phyloP scores from a whole-genome alignment of 2,329 filamentous ascomycete genomes.

The Dactylonectria estremocensis region DNA sequence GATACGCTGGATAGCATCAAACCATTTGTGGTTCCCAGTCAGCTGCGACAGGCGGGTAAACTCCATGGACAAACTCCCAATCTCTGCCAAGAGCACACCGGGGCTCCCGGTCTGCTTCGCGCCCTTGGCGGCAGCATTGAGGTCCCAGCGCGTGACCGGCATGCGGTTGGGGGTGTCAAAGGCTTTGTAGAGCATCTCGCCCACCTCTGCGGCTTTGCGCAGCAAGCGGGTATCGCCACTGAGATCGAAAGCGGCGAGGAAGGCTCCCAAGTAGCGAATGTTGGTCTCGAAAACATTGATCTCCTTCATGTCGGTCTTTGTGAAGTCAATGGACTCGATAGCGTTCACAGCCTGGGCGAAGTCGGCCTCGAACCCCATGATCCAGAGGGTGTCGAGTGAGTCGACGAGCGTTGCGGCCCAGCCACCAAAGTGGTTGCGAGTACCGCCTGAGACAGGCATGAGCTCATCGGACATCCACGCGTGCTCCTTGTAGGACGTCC shows the following conservation, averaged over 20 bases:
- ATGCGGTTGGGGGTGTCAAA: conserved; percentile 80
- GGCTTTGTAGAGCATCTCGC: conserved; percentile 74
- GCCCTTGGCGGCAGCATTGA: conserved; percentile 52
- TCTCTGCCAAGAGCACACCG: conserved; percentile 61
- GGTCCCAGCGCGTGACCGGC: conserved; percentile 68
- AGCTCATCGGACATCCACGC: conserved; percentile 78
- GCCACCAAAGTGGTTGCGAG: conserved; percentile 73
- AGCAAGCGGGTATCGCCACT: conserved; percentile 71
- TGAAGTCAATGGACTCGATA: conserved; percentile 73
- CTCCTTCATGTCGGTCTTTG: conserved; percentile 59
- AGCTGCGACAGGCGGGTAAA: conserved; percentile 82
- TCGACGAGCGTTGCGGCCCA: conserved; percentile 80
- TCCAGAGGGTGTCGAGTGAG: conserved; percentile 79
- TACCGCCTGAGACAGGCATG: conserved; percentile 67
- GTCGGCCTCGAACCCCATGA: conserved; percentile 77
- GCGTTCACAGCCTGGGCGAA: conserved; percentile 75
- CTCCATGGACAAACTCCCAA: conserved; percentile 79
- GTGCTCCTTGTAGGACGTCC: conserved; percentile 72
- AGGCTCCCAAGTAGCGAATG: conserved; percentile 79
- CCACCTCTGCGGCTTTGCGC: conserved; percentile 74
- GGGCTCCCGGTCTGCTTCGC: conserved; percentile 49
- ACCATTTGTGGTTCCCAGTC: conserved; percentile 81
- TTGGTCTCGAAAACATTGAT: conserved; percentile 81
- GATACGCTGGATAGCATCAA: conserved; percentile 78
- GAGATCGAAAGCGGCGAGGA: conserved; percentile 79